Percentiles rank a stretch among this genome's conserved stretches.
phyloP scores from a whole-genome alignment of 1,284 basidiomycete species.

The Rhodotorula mucilaginosa region DNA sequence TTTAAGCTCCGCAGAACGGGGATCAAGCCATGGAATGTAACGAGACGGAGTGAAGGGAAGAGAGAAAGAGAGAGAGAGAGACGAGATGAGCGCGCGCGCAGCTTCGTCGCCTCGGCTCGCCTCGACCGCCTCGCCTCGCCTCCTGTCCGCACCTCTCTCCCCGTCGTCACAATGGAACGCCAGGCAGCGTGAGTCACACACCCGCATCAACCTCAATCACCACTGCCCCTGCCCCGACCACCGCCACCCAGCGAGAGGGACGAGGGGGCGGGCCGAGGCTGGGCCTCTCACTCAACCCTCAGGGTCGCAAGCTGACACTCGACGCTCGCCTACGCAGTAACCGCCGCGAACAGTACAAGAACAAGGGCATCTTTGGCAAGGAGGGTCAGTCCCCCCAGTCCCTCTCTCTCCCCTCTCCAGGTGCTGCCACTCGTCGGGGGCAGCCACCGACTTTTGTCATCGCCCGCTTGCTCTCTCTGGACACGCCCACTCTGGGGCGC shows the following conservation, averaged over 20 bases:
- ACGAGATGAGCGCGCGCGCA: not conserved
- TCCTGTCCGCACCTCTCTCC: not conserved
- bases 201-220: no score
- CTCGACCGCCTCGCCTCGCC: not conserved
- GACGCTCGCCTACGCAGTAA: slow-evolving; percentile 15
- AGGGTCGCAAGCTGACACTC: not conserved
- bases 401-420: no score
- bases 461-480: not conserved
- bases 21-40: not conserved
- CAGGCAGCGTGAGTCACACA: slow-evolving; percentile 29
- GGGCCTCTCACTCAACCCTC: not conserved
- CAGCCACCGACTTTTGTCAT: not conserved
- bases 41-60: not conserved
- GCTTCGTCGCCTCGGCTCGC: not conserved
- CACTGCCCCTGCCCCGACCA: no score
- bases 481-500: not conserved
- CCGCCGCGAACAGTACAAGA: slow-evolving; percentile 59
- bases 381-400: slow-evolving; percentile 51
- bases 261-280: no score
- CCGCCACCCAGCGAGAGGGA: no score
- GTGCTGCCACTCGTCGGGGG: not conserved
- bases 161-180: slow-evolving; percentile 24
- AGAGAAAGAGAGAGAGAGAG: not conserved
- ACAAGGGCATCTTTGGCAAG: slow-evolving; percentile 72
- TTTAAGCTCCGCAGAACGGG: no score